phyloP scores from a whole-genome alignment of 768 basidiomycete genomes.

The Collybia sp. region DNA sequence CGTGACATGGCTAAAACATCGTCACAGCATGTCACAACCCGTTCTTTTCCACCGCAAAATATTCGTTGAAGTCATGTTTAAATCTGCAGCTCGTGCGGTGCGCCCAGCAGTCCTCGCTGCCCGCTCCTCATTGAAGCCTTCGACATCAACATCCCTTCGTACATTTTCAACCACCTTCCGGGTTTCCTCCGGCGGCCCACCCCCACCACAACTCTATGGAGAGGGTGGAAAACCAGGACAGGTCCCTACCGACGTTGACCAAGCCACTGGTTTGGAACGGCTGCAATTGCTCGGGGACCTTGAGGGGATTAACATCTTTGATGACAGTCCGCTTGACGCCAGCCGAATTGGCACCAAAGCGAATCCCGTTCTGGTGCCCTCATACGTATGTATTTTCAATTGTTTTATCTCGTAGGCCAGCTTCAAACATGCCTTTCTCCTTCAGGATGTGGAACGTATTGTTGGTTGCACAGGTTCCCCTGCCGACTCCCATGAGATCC shows the following conservation, averaged over 20 bases:
- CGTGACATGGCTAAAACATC: constrained; percentile 12
- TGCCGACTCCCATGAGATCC: constrained; percentile 90
- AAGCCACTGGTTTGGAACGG: constrained; percentile 96
- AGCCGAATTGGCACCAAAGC: constrained; percentile 83
- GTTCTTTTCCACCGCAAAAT: constrained; percentile 16
- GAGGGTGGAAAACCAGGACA: constrained; percentile 67
- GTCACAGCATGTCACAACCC: constrained; percentile 7
- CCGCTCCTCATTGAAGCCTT: constrained; percentile 29
- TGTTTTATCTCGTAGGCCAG: not conserved
- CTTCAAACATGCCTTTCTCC: not conserved
- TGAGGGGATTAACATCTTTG: constrained; percentile 88
- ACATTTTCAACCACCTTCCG: constrained; percentile 55
- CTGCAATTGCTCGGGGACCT: constrained; percentile 87
- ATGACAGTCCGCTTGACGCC: constrained; percentile 78
- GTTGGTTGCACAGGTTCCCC: constrained; percentile 95
- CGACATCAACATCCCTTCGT: constrained; percentile 34
- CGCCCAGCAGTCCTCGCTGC: constrained; percentile 36
- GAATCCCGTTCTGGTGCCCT: constrained; percentile 84
- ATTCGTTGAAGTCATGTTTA: constrained; percentile 31
- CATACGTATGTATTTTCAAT: constrained; percentile 55
- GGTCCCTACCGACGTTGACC: constrained; percentile 80
- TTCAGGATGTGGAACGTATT: constrained; percentile 74
- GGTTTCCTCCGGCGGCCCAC: constrained; percentile 49
- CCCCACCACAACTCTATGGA: constrained; percentile 66
- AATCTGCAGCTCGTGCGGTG: constrained; percentile 39